These are phyloP conservation scores for Magnusiomyces starmeri DNA, from an alignment of 1,139 yeast species.

Conservation along the genomic window DNA sequence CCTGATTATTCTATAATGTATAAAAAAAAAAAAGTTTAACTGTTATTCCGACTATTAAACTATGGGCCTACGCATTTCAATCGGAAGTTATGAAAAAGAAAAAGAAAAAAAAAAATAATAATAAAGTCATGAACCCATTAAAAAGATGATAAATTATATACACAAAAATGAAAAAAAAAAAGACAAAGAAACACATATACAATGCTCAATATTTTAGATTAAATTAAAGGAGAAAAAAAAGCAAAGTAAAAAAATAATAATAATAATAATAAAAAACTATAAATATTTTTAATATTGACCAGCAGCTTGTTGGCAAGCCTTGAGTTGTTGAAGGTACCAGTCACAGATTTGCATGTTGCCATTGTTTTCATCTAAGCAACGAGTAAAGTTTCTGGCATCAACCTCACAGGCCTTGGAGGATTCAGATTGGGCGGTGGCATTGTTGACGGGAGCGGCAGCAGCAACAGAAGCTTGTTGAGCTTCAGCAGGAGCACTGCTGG, in stretches of 20 bases:
- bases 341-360: constrained; percentile 98
- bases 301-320: constrained; percentile 94
- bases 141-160: no score
- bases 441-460: constrained; percentile 25
- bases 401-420: constrained; percentile 67
- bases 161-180: background rate
- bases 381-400: constrained; percentile 91
- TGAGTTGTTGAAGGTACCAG: constrained; percentile 91
- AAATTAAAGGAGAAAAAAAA: background rate
- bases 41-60: no score
- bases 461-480: constrained; percentile 27
- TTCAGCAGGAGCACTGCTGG: constrained; percentile 45
- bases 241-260: background rate
- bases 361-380: constrained; percentile 84
- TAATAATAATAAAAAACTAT: background rate
- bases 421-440: constrained; percentile 23
- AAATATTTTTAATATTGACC: constrained; percentile 50
- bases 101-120: no score
- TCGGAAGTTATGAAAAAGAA: no score
- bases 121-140: no score
- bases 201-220: background rate
- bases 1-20: no score
- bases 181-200: background rate
- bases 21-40: no score
- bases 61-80: no score